Percentiles rank a stretch among this genome's conserved stretches.
Conservation (phyloP, 768 basidiomycete species). For the Coprinellus micaceus region DNA sequence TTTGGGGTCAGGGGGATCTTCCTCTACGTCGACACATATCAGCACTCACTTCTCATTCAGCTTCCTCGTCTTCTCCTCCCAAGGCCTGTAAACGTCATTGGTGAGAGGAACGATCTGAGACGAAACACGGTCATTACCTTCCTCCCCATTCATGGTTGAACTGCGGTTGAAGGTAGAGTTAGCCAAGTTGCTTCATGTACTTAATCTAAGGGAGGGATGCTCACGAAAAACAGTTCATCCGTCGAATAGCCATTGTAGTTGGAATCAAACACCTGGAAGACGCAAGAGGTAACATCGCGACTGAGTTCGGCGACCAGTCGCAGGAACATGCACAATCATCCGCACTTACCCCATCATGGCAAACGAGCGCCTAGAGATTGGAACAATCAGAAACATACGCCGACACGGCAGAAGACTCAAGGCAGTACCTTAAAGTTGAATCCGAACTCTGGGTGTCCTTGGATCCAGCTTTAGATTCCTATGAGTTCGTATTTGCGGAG, state of each 20-base stretch:
- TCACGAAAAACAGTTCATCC: conserved; percentile 87
- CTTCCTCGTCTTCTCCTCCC: conserved; percentile 56
- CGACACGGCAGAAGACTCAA: not conserved
- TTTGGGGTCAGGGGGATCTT: too few species aligned
- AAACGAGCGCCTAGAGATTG: conserved; percentile 60
- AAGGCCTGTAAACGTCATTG: conserved; percentile 45
- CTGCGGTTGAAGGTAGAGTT: conserved; percentile 29
- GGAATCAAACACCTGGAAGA: conserved; percentile 64
- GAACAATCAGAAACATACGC: not conserved
- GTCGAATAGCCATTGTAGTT: conserved; percentile 82
- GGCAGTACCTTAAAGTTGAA: conserved; percentile 72
- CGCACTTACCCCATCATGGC: conserved; percentile 77
- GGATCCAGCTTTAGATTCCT: conserved; percentile 70
- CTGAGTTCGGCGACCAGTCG: not conserved
- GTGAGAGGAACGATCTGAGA: not conserved
- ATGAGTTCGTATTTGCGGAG: not conserved
- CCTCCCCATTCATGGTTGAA: conserved; percentile 89
- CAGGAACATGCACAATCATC: too few species aligned
- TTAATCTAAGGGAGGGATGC: conserved; percentile 21
- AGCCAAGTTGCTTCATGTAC: conserved; percentile 2
- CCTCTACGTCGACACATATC: too few species aligned
- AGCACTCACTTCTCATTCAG: conserved; percentile 52
- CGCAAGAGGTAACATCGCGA: not conserved
- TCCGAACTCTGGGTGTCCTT: conserved; percentile 85
- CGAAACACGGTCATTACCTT: conserved; percentile 24